Percentiles rank a stretch among this genome's conserved stretches.
These are phyloP conservation scores for Tetrapisispora phaffii DNA, from an alignment of 805 yeast genomes.

Conservation along the genomic window DNA sequence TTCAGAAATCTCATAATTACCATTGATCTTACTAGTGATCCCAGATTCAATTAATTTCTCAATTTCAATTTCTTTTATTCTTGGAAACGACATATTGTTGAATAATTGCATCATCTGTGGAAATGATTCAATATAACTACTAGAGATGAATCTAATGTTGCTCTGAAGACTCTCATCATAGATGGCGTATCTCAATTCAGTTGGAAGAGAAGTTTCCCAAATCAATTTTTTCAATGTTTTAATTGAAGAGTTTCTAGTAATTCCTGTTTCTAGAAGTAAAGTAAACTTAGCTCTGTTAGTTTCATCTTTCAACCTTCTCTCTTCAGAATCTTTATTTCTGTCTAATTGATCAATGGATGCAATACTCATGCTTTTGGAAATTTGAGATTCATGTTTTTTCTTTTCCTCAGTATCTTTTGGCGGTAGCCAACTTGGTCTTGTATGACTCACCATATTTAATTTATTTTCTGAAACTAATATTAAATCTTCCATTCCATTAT, in stretches of 20 bases:
- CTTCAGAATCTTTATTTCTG: constrained; percentile 23
- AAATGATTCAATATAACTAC: constrained; percentile 28
- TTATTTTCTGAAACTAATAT: constrained; percentile 53
- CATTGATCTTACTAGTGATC: constrained; percentile 8
- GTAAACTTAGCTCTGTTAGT: constrained; percentile 24
- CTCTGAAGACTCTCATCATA: constrained; percentile 18
- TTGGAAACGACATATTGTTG: constrained; percentile 23
- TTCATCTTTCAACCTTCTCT: constrained; percentile 18
- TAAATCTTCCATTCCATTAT: constrained; percentile 46
- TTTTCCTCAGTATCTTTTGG: constrained; percentile 48
- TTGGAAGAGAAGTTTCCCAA: constrained; percentile 21
- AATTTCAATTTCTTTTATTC: constrained; percentile 24
- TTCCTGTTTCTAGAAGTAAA: constrained; percentile 23
- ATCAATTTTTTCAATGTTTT: constrained; percentile 18
- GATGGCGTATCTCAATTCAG: constrained; percentile 11
- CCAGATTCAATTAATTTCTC: constrained; percentile 13
- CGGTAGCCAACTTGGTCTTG: constrained; percentile 65
- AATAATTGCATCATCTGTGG: constrained; percentile 30
- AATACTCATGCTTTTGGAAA: constrained; percentile 30
- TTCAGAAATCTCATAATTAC: constrained; percentile 8
- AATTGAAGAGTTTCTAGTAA: constrained; percentile 27
- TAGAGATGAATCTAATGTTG: constrained; percentile 12
- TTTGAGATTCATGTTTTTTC: constrained; percentile 44
- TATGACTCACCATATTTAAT: constrained; percentile 41
- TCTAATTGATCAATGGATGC: constrained; percentile 26